Conservation (phyloP, 108 stramenopile genomes). For the Pelagomonas calceolata region DNA sequence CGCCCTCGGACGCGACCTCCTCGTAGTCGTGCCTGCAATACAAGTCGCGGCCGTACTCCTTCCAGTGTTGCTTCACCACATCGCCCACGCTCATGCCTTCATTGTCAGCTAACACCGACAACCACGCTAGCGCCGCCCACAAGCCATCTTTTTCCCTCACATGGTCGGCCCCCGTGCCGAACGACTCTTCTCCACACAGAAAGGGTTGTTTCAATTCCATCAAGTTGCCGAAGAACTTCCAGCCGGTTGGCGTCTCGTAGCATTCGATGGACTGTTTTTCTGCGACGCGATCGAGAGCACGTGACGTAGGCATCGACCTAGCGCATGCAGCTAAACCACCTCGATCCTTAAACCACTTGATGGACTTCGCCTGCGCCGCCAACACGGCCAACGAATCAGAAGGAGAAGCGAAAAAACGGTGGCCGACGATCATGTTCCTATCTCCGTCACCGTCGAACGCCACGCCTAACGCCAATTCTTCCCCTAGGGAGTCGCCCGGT, state of each 20-base stretch:
- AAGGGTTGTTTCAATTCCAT: constrained; percentile 95
- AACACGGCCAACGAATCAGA: constrained; percentile 93
- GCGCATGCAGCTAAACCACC: constrained; percentile 90
- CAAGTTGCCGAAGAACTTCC: constrained; percentile 99
- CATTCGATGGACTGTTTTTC: constrained; percentile 49
- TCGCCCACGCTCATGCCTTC: constrained; percentile 67
- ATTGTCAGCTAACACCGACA: constrained; percentile 89
- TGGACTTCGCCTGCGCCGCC: constrained; percentile 85
- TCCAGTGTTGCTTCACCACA: constrained; percentile 84
- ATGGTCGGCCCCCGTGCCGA: constrained; percentile 96
- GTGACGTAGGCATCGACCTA: constrained; percentile 92
- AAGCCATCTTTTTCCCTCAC: constrained; percentile 98
- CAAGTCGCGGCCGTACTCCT: constrained; percentile 88
- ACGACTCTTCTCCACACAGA: constrained; percentile 97
- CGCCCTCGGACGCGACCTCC: constrained; percentile 73
- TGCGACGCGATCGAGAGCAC: constrained; percentile 89
- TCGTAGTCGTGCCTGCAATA: constrained; percentile 99
- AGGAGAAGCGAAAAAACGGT: constrained; percentile 94
- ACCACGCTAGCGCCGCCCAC: constrained; percentile 98
- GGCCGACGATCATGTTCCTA: constrained; percentile 93
- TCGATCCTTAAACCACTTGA: constrained; percentile 76
- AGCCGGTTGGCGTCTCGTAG: constrained; percentile 97
- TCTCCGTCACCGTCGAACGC: constrained; percentile 99
- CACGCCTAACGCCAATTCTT: constrained; percentile 65
- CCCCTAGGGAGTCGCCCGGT: constrained; percentile 3